Evolutionary conservation across 2,329 filamentous ascomycete genomes (phyloP), one percentile per base, ranked within the genome.

Genomic region (Aurifilum marmelostoma): DNA sequence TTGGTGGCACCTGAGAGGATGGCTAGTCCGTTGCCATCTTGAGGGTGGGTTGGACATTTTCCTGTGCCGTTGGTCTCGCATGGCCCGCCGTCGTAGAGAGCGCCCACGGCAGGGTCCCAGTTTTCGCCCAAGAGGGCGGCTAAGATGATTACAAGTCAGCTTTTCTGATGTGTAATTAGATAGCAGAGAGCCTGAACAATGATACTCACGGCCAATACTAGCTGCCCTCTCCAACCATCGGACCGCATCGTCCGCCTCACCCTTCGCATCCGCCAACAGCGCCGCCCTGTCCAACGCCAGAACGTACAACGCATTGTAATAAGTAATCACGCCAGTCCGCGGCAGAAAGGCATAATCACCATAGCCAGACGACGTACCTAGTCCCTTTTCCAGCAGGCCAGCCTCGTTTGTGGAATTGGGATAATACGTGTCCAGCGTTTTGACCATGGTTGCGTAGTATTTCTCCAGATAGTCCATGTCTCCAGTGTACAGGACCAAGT

Each of bases 311-410:
- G 82, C 83, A 69, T 83, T 87, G 79, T 85, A 86, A 70, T 87
- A 87, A 0, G 83, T 84, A 29, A 85, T 80, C 1, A 82, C 76
- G 0, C 84, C 84, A 29, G 75, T 79, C 4, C 84, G 79, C 1
- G 79, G 78, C 1, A 86, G 74, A 71, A 87, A 87, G 0, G 83
- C 84, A 71, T 82, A 87, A 73, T 87, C 84, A 3, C 84, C 84
- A 69, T 84, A 84, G 1, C 77, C 77, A 6, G 75, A 77, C 2
- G 78, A 79, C 67, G 85, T 84, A 27, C 79, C 76, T 2, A 87
- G 76, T 0, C 75, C 75, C 0, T 80, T 84, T 0, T 72, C 61
- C 24, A 71, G 60, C 29, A 71, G 50, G 5, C 69, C 69, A 21
- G 64, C 70, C 3, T 65, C 60, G 67, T 83, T 79, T 9, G 80